A percentile compares a stretch with the other conserved stretches of the same genome.
phyloP scores from a whole-genome alignment of 2,329 filamentous ascomycete species.

The Bimuria novae-zelandiae region DNA sequence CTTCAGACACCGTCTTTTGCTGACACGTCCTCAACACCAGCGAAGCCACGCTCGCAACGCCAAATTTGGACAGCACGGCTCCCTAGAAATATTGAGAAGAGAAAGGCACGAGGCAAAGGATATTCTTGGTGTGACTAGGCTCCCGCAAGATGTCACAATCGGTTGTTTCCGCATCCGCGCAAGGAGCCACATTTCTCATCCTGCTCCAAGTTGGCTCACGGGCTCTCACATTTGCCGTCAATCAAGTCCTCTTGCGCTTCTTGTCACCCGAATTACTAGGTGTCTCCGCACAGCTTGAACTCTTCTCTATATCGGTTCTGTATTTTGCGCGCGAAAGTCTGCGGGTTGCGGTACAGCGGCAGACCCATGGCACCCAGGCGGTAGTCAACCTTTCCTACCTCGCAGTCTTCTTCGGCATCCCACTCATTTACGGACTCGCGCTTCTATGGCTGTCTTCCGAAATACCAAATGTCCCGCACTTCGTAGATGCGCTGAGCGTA shows the following conservation, averaged over 20 bases:
- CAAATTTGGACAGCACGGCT: constrained; percentile 4
- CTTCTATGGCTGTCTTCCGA: constrained; percentile 66
- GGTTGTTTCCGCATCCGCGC: constrained; percentile 57
- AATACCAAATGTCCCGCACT: constrained; percentile 63
- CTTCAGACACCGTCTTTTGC: constrained; percentile 23
- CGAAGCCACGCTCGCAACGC: constrained; percentile 17
- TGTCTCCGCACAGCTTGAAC: constrained; percentile 84
- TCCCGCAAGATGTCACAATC: constrained; percentile 34
- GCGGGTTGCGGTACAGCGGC: constrained; percentile 87
- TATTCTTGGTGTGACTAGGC: background rate
- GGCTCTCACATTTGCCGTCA: constrained; percentile 85
- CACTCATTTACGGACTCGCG: constrained; percentile 68
- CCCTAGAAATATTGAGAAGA: background rate
- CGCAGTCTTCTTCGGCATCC: constrained; percentile 69
- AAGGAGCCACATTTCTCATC: constrained; percentile 84
- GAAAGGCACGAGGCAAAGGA: background rate
- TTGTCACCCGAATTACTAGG: constrained; percentile 85
- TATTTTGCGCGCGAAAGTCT: constrained; percentile 93
- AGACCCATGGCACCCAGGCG: constrained; percentile 66
- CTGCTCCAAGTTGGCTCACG: constrained; percentile 86
- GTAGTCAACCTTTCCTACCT: constrained; percentile 89
- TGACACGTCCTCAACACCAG: constrained; percentile 23
- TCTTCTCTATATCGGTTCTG: constrained; percentile 89
- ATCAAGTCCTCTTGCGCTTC: constrained; percentile 87
- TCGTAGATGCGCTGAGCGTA: constrained; percentile 60